Evolutionary conservation across 352 stramenopile species (phyloP).

Genomic region (Phytophthora agathidicida): DNA sequence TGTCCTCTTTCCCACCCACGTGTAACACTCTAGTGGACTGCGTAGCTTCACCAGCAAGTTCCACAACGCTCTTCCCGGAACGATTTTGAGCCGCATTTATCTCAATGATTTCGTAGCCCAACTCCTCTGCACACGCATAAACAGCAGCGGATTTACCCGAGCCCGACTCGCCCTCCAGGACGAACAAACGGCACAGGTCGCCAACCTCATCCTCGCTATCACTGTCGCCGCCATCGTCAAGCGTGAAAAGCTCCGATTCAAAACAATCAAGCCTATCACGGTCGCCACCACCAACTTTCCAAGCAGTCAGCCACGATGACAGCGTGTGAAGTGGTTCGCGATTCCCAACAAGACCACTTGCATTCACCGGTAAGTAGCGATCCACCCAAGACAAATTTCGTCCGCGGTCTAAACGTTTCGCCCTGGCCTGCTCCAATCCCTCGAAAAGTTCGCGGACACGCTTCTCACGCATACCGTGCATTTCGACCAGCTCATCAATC

Average conservation of each 20-base stretch:
- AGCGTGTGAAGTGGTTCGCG: constrained; percentile 62
- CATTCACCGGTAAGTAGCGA: constrained; percentile 62
- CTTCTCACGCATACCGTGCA: constrained; percentile 58
- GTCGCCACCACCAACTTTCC: constrained; percentile 65
- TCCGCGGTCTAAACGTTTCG: constrained; percentile 52
- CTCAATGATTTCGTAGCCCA: constrained; percentile 86
- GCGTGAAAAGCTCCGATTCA: constrained; percentile 67
- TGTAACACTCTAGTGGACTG: constrained; percentile 83
- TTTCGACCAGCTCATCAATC: constrained; percentile 61
- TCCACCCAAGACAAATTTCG: constrained; percentile 73
- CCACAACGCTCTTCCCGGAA: constrained; percentile 68
- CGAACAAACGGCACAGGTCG: constrained; percentile 71
- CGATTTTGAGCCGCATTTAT: constrained; percentile 84
- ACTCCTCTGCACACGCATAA: constrained; percentile 79
- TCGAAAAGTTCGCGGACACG: constrained; percentile 58
- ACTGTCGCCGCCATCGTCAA: constrained; percentile 64
- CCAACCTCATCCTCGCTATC: constrained; percentile 62
- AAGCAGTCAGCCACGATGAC: constrained; percentile 74
- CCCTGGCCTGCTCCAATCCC: constrained; percentile 46
- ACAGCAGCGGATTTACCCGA: constrained; percentile 81
- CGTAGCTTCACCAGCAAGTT: constrained; percentile 84
- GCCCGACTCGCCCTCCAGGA: constrained; percentile 75
- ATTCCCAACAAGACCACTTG: constrained; percentile 74
- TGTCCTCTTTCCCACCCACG: constrained; percentile 41
- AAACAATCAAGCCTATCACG: constrained; percentile 54